Percentiles rank a stretch among this genome's conserved stretches.
Evolutionary conservation across 345 rosid genomes (phyloP).

Genomic region (Hibiscus tridactylites): DNA sequence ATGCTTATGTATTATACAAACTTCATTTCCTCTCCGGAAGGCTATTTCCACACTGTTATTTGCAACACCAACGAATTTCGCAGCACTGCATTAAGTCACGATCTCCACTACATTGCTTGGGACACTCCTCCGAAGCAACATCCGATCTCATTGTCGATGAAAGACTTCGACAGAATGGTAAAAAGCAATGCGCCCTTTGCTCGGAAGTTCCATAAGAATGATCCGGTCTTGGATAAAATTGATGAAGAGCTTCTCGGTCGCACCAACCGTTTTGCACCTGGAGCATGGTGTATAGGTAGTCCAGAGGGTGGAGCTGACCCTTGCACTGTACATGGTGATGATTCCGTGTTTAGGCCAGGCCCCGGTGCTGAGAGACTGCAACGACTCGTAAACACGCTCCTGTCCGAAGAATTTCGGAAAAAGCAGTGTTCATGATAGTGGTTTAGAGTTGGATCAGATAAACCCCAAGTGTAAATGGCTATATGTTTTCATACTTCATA

Average conservation of each 20-base stretch:
- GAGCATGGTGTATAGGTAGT: background rate
- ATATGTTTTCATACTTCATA: background rate
- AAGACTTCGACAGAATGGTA: background rate
- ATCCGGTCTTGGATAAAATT: background rate
- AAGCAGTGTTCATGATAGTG: background rate
- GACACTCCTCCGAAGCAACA: background rate
- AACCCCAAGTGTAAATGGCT: background rate
- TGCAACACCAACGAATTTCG: background rate
- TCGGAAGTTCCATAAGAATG: background rate
- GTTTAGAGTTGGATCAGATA: background rate
- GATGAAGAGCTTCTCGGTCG: background rate
- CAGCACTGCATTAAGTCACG: background rate
- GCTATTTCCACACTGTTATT: background rate
- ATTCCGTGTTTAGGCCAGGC: background rate
- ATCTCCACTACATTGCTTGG: background rate
- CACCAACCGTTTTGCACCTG: background rate
- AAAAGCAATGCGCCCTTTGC: conserved; percentile 1
- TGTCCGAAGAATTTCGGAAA: background rate
- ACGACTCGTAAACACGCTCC: background rate
- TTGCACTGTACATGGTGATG: background rate
- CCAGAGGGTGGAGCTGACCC: background rate
- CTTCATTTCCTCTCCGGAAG: background rate
- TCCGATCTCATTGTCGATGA: background rate
- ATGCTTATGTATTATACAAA: background rate
- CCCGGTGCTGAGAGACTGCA: background rate